Evolutionary conservation across 108 stramenopile genomes (phyloP), one percentile per base, ranked within the genome.

Genomic region (Stephanodiscus minutulus): DNA sequence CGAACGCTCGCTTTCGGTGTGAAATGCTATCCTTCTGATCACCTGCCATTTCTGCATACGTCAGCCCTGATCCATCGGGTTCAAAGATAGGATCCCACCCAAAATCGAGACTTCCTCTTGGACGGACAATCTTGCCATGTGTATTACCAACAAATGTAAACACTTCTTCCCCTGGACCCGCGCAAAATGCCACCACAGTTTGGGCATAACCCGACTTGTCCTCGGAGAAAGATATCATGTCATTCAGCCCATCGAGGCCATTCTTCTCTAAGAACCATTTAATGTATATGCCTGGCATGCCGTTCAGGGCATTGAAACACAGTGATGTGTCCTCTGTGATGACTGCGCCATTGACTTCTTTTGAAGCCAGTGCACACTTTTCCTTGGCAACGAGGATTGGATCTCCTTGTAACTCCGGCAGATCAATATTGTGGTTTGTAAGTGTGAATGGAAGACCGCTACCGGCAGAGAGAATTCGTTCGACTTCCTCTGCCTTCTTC

Each of bases 241-340:
- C 77, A 71, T 96, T 97, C 43, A 97, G 61, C 9, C 98, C 97
- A 61, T 86, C 93, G 47, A 96, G 97, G 12, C 98, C 97, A 70
- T 86, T 80, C 56, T 91, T 91, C 24, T 97, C 94, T 10, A 98
- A 76, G 79, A 99, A 99, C 98, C 97, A 99, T 77, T 99, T 99
- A 59, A 98, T 96, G 85, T 99, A 99, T 3, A 94, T 90, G 7
- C 98, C 98, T 12, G 98, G 98, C 49, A 98, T 83, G 7, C 97
- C 97, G 49, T 91, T 85, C 61, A 99, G 76, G 1, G 96, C 96
- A 76, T 94, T 89, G 83, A 98, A 99, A 83, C 98, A 97, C 20
- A 99, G 81, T 12, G 91, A 90, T 4, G 97, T 98, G 77, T 99
- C 98, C 74, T 99, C 98, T 1, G 94, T 96, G 59, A 99, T 86